A percentile compares a stretch with the other conserved stretches of the same genome.
Conservation (phyloP, 2,329 filamentous ascomycete genomes). For the Mariannaea sp. region DNA sequence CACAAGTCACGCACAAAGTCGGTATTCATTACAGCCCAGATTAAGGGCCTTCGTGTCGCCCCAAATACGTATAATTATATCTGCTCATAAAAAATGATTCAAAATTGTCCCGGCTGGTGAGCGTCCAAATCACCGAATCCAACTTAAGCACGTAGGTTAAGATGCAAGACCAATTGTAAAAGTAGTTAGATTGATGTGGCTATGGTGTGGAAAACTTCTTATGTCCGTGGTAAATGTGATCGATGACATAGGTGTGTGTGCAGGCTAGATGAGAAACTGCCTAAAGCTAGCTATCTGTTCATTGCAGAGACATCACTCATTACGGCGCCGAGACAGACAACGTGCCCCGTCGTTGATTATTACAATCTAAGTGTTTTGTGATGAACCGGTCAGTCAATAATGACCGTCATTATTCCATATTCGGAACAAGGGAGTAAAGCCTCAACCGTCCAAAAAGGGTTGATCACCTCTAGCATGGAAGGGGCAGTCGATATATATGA, state of each 20-base stretch:
- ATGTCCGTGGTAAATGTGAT: background rate
- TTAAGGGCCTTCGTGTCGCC: no score
- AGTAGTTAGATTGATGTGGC: no score
- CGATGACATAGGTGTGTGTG: background rate
- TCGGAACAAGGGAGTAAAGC: background rate
- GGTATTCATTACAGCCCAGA: no score
- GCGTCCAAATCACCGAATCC: no score
- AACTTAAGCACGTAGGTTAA: no score
- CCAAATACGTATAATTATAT: no score
- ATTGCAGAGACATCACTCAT: background rate
- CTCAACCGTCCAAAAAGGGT: background rate
- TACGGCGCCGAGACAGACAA: background rate
- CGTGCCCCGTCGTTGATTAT: background rate
- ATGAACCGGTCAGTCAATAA: background rate
- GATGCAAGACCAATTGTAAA: no score
- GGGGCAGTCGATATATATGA: background rate
- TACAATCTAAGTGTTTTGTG: background rate
- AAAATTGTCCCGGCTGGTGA: no score
- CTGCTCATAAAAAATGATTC: no score
- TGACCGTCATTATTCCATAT: background rate
- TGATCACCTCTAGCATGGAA: background rate
- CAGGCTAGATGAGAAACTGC: no score
- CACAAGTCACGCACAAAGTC: no score
- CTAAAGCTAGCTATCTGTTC: background rate
- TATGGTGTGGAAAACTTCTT: no score